Evolutionary conservation across 2,329 filamentous ascomycete species (phyloP).

Genomic region (Paraconiothyrium sp.): DNA sequence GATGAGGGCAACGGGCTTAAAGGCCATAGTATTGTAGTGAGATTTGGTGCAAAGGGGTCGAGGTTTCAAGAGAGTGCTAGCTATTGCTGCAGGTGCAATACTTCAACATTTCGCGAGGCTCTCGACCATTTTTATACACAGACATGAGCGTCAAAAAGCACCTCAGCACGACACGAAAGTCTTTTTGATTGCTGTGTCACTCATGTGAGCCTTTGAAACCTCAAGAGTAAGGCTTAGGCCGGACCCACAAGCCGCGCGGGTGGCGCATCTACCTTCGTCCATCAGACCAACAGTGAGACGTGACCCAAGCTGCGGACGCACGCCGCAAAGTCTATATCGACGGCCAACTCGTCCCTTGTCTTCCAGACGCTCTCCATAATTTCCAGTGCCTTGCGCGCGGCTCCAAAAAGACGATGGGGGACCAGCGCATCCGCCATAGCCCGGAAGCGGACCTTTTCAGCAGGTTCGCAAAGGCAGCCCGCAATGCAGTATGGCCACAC

Average conservation of each 20-base stretch:
- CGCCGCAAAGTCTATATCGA: slow-evolving; percentile 19
- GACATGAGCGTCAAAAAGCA: not conserved
- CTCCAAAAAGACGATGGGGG: slow-evolving; percentile 34
- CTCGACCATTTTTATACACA: slow-evolving; percentile 10
- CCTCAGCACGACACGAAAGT: not conserved
- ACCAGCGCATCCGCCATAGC: slow-evolving; percentile 29
- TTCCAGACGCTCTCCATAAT: slow-evolving; percentile 52
- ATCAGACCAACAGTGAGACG: slow-evolving; percentile 16
- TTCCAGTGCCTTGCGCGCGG: slow-evolving; percentile 40
- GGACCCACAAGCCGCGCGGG: slow-evolving; percentile 20
- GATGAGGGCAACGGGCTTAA: slow-evolving; percentile 34
- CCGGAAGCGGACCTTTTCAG: slow-evolving; percentile 30
- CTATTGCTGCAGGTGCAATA: slow-evolving; percentile 7
- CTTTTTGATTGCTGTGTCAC: not conserved
- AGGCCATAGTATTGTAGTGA: slow-evolving; percentile 20
- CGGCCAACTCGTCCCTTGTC: slow-evolving; percentile 23
- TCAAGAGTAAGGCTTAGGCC: not conserved
- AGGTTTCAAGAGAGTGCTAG: not conserved
- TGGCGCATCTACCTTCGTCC: not conserved
- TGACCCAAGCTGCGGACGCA: slow-evolving; percentile 19
- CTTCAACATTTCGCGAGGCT: not conserved
- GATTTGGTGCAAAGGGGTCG: not conserved
- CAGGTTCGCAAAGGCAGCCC: slow-evolving; percentile 33
- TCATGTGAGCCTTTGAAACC: not conserved
- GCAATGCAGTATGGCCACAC: slow-evolving; percentile 47